Base-by-base conservation (phyloP, 192 early-diverging fungal species). In the Rhizoclosmatium globosum region DNA sequence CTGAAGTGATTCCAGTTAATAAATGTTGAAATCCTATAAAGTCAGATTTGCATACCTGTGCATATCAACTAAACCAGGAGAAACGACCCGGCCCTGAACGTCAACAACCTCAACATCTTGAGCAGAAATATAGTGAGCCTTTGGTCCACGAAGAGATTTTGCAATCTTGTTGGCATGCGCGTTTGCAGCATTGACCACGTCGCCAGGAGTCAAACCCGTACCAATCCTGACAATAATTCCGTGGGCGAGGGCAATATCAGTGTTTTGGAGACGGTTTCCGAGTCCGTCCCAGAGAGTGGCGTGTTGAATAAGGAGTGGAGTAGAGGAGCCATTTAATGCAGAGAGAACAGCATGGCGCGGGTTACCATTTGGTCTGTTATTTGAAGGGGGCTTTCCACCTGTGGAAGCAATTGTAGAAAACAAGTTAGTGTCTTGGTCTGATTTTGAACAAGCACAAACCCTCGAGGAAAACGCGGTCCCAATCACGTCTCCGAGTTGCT, bases 21-120 rank as follows among this genome's bases (percentile, higher is more conserved):
- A n/a, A n/a, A n/a, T n/a, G n/a, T n/a, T n/a, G n/a, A 64, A n/a
- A n/a, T n/a, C n/a, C n/a, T n/a, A n/a, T n/a, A n/a, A n/a, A n/a
- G n/a, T n/a, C n/a, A n/a, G n/a, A n/a, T n/a, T n/a, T n/a, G n/a
- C n/a, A n/a, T n/a, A 73, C 21, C 31, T 62, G 19, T 38, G 39
- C 92, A 92, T 91, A 77, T 94, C 94, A 2, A 95, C 89, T 47
- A 95, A 83, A 60, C 94, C 94, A 11, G 94, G 94, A 19, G 92
- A 92, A 17, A 95, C 82, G 57, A 86, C 84, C 56, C 91, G 88
- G 2, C 90, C 90, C 45, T 89, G 83, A 45, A 92, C 87, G 76
- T 95, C 91, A n/a, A 53, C 9, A 23, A 72, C 19, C 9, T 21
- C 39, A 41, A 64, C 39, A 41, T 64, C 21, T 21, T 21, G 6